A percentile compares a stretch with the other conserved stretches of the same genome.
Conservation (phyloP, 2,329 filamentous ascomycete species). For the Botrytis cinerea region DNA sequence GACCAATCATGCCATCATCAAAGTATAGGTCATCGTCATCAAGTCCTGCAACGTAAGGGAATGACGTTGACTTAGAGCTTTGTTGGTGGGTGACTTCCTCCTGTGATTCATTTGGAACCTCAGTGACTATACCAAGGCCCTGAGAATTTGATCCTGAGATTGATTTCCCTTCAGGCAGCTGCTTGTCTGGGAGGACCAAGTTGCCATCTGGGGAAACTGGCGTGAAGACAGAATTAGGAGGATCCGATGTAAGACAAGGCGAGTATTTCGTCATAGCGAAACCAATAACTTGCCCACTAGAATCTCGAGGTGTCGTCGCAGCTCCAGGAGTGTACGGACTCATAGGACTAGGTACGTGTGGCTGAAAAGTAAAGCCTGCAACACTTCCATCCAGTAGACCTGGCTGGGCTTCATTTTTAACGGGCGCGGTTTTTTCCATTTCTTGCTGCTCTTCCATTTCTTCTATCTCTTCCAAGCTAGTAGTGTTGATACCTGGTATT, state of each 20-base stretch:
- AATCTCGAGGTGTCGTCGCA: conserved; percentile 56
- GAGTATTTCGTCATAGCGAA: conserved; percentile 48
- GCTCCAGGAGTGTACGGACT: conserved; percentile 53
- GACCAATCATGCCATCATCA: conserved; percentile 69
- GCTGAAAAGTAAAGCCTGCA: conserved; percentile 39
- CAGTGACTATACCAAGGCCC: conserved; percentile 34
- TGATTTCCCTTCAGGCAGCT: not conserved
- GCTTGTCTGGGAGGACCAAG: conserved; percentile 14
- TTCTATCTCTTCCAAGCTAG: conserved; percentile 35
- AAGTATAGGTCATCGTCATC: conserved; percentile 52
- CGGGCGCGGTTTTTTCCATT: not conserved
- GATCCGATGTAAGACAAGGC: conserved; percentile 26
- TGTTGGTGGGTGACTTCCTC: conserved; percentile 20
- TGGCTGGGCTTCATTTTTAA: conserved; percentile 26
- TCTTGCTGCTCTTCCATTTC: conserved; percentile 44
- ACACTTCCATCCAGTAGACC: conserved; percentile 27
- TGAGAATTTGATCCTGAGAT: conserved; percentile 21
- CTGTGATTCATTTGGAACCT: not conserved
- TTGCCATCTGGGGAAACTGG: conserved; percentile 28
- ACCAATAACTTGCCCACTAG: conserved; percentile 56
- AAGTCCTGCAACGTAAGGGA: conserved; percentile 31
- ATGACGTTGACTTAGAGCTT: not conserved
- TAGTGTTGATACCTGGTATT: conserved; percentile 29
- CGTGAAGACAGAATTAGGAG: conserved; percentile 24
- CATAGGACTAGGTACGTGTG: conserved; percentile 53